Evolutionary conservation across 1,284 basidiomycete species (phyloP), one percentile per base, ranked within the genome.

Genomic region (Sporisorium scitamineum): DNA sequence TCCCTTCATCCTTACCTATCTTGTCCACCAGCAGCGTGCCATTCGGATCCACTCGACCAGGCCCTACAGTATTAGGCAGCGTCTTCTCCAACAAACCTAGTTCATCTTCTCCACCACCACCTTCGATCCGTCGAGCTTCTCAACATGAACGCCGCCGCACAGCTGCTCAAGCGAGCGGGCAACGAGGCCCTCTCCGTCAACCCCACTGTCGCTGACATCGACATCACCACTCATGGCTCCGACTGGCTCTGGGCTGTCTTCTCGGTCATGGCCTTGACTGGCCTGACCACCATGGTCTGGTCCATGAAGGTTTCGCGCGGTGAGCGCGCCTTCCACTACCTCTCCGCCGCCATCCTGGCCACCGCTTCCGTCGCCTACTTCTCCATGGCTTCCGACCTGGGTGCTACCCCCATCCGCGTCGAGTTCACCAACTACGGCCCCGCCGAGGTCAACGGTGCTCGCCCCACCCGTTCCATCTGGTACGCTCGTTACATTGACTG

Each of bases 381-480:
- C 83, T 86, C 87, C 20, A 89, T 90, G 88, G 90, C 90, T 0
- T 90, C 89, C 13, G 87, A 91, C 82, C 87, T 91, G 57, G 90
- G 90, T 29, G 86, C 86, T 52, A 88, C 89, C 4, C 86, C 89
- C 42, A 82, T 90, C 68, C 61, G 53, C 3, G 87, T 88, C 61
- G 88, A 90, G 80, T 90, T 89, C 80, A 70, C 80, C 44, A 84
- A 88, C 66, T 70, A 70, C 67, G 76, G 75, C 57, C 47, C 53
- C 18, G 27, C 57, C n/a, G n/a, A 54, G 42, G 51, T 56, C 37
- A 64, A 71, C 62, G 74, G 74, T 29, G 18, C 18, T 10, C 69
- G 58, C 27, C 73, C 77, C n/a, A 88, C 87, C 9, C 88, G 90
- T 44, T 87, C 89, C 67, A 87, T 91, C 62, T 91, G 88, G 89